Percentiles rank a stretch among this genome's conserved stretches.
Conservation (phyloP, 257 asterid species). For the Nicotiana otophora region DNA sequence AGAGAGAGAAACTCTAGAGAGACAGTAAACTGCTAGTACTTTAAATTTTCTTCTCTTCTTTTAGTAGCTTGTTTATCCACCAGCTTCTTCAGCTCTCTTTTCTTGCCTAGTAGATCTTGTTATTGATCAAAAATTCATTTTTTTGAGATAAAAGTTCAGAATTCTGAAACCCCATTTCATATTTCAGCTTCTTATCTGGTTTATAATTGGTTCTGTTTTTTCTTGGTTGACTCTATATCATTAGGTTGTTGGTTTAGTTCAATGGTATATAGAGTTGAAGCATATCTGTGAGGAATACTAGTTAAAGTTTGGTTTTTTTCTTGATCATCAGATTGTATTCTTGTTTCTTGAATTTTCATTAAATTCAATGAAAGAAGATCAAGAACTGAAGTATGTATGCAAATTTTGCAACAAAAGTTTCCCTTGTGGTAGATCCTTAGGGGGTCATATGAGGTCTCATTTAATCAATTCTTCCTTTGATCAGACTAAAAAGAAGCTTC, state of each 20-base stretch:
- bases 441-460: constrained; percentile 84
- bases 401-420: constrained; percentile 58
- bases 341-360: not conserved
- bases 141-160: constrained; percentile 3
- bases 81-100: too few species aligned
- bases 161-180: constrained; percentile 10
- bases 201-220: constrained; percentile 6
- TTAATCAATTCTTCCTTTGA: constrained; percentile 36
- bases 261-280: not conserved
- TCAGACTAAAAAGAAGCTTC: constrained; percentile 41
- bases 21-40: constrained; percentile 11
- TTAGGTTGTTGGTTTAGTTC: not conserved
- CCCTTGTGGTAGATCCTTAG: constrained; percentile 55
- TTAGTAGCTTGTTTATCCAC: constrained; percentile 21
- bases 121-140: constrained; percentile 13
- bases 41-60: constrained; percentile 12
- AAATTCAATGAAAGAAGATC: constrained; percentile 32
- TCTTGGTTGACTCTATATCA: constrained; percentile 8
- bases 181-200: constrained; percentile 14
- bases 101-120: constrained; percentile 20
- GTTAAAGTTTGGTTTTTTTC: not conserved
- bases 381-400: constrained; percentile 44
- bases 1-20: constrained; percentile 14
- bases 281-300: too few species aligned
- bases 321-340: constrained; percentile 3